Percentiles rank a stretch among this genome's conserved stretches.
These are phyloP conservation scores for Neoboletus subvelutipes DNA, from an alignment of 768 basidiomycete species.

Conservation along the genomic window DNA sequence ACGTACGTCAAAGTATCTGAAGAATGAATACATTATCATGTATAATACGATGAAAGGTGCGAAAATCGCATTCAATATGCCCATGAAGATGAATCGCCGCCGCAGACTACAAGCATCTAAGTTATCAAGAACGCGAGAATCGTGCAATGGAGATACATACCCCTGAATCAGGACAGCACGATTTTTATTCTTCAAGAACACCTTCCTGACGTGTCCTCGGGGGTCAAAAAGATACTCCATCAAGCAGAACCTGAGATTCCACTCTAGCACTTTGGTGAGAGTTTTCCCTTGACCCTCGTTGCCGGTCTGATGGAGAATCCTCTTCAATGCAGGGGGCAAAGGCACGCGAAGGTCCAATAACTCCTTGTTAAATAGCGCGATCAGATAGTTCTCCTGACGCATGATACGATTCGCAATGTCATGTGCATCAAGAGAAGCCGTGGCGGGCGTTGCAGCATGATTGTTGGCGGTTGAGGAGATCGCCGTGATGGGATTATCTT, in stretches of 20 bases:
- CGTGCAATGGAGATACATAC: constrained; percentile 43
- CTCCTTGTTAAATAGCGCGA: constrained; percentile 97
- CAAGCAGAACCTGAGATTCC: constrained; percentile 95
- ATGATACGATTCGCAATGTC: constrained; percentile 97
- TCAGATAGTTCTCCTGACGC: constrained; percentile 98
- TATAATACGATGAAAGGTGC: constrained; percentile 97
- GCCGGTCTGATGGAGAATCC: constrained; percentile 45
- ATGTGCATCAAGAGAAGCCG: constrained; percentile 93
- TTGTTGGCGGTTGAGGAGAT: constrained; percentile 61
- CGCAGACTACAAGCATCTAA: constrained; percentile 51
- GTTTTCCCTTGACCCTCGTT: constrained; percentile 68
- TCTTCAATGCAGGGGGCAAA: constrained; percentile 57
- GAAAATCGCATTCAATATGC: constrained; percentile 91
- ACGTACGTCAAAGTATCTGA: constrained; percentile 96
- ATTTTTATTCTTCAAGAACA: constrained; percentile 87
- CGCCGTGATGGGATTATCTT: constrained; percentile 91
- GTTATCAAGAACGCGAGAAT: background rate
- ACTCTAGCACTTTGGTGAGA: constrained; percentile 89
- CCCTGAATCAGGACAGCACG: constrained; percentile 76
- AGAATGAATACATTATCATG: constrained; percentile 97
- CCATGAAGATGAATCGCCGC: constrained; percentile 94
- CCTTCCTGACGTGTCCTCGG: constrained; percentile 86
- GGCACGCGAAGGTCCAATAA: constrained; percentile 86
- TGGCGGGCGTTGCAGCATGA: constrained; percentile 58
- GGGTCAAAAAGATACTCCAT: constrained; percentile 93